Base-by-base conservation (phyloP, 2,329 filamentous ascomycete genomes). In the Phyllosticta citrichinensis region DNA sequence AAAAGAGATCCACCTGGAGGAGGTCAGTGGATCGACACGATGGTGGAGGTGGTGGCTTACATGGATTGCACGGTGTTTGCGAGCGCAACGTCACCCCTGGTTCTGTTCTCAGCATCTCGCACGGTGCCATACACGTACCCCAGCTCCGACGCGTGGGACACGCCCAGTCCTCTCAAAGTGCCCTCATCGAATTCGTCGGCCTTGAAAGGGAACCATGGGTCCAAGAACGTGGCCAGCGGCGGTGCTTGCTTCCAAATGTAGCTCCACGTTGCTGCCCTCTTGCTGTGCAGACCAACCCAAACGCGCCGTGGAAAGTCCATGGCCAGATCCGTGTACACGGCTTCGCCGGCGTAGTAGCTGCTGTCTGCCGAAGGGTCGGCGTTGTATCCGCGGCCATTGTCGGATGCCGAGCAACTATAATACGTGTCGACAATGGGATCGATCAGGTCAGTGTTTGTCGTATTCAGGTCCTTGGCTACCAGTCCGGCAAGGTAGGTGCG, bases 311-410 rank as follows among this genome's bases (percentile, higher is more conserved):
- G 40, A 25, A 60, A 30, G 25, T 56, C 24, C 8, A 55, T 53
- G 22, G 56, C 25, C 12, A 54, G 52, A 33, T 60, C 58, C 40
- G 52, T 54, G 6, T 55, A 47, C 35, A 60, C 8, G 2, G 53
- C 58, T 24, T 60, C 58, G 52, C 52, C 58, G 35, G 56, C 35
- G 53, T 60, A 60, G 53, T 60, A 60, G n/a, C n/a, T n/a, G 12
- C 52, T 40, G 19, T 53, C 19, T 12, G 51, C 20, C 9, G 53
- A 56, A 24, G 58, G 53, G 40, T 55, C 52, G 58, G 58, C 58
- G 52, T 30, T 33, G 58, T 33, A 51, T 40, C 58, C 58, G 25
- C 58, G 58, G 19, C 58, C 58, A 30, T 60, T 60, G n/a, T 56
- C 20, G 10, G 11, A 10, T 24, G 58, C 52, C 3, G 35, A 30